Base-by-base conservation (phyloP, 306 rosid genomes). In the Geum urbanum region DNA sequence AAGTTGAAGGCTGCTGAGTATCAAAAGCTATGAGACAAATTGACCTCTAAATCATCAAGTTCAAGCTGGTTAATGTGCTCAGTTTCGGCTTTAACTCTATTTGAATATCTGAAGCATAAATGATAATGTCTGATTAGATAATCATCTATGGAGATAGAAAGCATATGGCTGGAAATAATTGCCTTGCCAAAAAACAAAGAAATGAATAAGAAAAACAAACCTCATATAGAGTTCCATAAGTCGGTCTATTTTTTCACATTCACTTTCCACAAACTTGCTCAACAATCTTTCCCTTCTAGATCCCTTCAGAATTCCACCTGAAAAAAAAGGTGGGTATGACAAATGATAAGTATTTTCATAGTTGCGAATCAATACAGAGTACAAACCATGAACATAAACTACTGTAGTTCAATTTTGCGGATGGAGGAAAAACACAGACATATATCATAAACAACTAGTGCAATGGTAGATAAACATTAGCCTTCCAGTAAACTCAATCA, bases 231-330 rank as follows among this genome's bases (percentile, higher is more conserved):
- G 90, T 81, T 92, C 98, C 97, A 92, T 90, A 74, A 92, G 86
- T 66, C 97, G 85, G 75, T 92, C 98, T 78, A 90, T 90, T 85
- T 92, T 92, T 79, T 92, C 98, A 64, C 96, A 92, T 67, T 92
- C 98, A 55, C 84, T 88, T 79, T 92, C 98, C 54, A 92, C 89
- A 78, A 88, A 92, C 80, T 92, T 92, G 74, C 97, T 86, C 51
- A 92, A 86, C 73, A 92, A 75, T 82, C 98, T 85, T 32, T 92
- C 98, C 83, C 91, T 88, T 79, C 97, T 92, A 39, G 98, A 84
- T 73, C 97, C 98, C 86, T 96, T 88, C 75, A 85, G 69, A 81
- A 92, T 90, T 75, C 96, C 98, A 86, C 96, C 98, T 92, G 91
- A 49, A 53, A 77, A 45, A 3, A 74, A 74, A 46, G 69, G 57